phyloP scores from a whole-genome alignment of 2,329 filamentous ascomycete species.

The Daldinia sp. region DNA sequence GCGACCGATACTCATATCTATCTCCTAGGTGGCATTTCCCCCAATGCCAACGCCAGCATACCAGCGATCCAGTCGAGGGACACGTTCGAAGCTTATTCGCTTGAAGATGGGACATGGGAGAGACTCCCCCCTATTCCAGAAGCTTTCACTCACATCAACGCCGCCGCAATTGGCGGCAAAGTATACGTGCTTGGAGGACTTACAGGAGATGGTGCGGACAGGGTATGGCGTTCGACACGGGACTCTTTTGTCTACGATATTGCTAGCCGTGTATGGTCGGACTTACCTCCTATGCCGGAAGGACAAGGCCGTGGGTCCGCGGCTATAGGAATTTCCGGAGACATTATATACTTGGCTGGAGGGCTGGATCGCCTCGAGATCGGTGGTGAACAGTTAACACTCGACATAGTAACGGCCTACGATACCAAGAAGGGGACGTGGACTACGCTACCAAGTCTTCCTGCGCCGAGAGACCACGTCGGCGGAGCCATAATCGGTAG shows the following conservation, averaged over 20 bases:
- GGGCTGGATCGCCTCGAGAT: conserved; percentile 1
- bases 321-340: not conserved
- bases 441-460: not conserved
- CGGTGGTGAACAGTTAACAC: not conserved
- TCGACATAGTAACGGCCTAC: not conserved
- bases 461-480: not conserved
- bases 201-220: conserved; percentile 37
- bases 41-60: conserved; percentile 47
- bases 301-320: not conserved
- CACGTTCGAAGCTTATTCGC: conserved; percentile 28
- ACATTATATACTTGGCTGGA: not conserved
- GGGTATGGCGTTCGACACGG: conserved; percentile 47
- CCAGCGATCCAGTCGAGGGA: conserved; percentile 30
- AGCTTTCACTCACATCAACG: conserved; percentile 1
- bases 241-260: conserved; percentile 52
- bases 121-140: not conserved
- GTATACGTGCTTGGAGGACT: conserved; percentile 54
- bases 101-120: conserved; percentile 18
- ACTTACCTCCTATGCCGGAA: conserved; percentile 1
- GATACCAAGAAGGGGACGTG: not conserved
- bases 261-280: not conserved
- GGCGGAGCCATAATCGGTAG: conserved; percentile 45
- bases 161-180: not conserved
- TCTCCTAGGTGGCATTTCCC: conserved; percentile 30
- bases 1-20: conserved; percentile 31